Evolutionary conservation across 2,329 filamentous ascomycete genomes (phyloP).

Genomic region (Aschersonia sp.): DNA sequence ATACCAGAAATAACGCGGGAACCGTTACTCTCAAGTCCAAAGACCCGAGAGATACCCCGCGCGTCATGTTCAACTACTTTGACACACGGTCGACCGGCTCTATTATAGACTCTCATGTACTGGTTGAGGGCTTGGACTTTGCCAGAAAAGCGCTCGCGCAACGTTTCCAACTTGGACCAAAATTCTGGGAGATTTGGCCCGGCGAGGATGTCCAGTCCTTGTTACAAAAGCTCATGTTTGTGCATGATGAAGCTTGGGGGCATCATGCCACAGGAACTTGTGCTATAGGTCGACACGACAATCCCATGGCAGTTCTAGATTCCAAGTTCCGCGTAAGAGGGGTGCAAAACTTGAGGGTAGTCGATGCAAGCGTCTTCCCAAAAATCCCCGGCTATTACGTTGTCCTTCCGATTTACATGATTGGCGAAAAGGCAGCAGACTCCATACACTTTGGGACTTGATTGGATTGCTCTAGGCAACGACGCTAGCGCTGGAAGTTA

Average conservation of each 20-base stretch:
- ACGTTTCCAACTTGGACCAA: conserved; percentile 34
- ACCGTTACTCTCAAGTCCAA: conserved; percentile 44
- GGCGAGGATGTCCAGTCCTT: conserved; percentile 5
- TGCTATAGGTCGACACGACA: conserved; percentile 36
- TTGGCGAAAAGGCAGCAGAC: neutral
- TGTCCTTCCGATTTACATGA: neutral
- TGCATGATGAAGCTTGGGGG: conserved; percentile 34
- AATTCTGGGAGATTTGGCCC: conserved; percentile 14
- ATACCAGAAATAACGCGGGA: conserved; percentile 19
- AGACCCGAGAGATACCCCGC: conserved; percentile 48
- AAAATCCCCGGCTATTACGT: neutral
- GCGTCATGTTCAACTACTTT: conserved; percentile 49
- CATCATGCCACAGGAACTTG: conserved; percentile 42
- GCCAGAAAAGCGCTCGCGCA: conserved; percentile 37
- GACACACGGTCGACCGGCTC: conserved; percentile 20
- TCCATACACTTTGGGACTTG: neutral
- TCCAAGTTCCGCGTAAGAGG: conserved; percentile 37
- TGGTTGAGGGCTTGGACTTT: conserved; percentile 9
- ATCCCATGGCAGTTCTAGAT: conserved; percentile 39
- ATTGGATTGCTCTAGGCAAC: neutral
- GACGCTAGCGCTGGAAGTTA: no score
- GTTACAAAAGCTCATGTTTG: conserved; percentile 18
- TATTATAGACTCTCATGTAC: conserved; percentile 26
- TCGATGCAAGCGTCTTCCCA: neutral
- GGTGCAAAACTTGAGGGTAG: conserved; percentile 23